phyloP scores from a whole-genome alignment of 306 rosid genomes.

The Boehmeria nivea region DNA sequence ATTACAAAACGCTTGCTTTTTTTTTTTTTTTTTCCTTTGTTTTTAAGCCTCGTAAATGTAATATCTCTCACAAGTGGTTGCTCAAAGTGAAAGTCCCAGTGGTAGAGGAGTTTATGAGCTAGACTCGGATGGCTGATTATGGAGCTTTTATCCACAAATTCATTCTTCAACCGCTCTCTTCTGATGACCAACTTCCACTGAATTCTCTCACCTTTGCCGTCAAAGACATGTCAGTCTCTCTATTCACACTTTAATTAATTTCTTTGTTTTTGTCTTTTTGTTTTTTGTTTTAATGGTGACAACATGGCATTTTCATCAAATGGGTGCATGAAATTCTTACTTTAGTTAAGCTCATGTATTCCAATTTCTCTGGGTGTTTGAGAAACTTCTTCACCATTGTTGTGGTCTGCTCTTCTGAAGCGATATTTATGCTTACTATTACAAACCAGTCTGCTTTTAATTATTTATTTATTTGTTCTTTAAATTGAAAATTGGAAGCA shows the following conservation, averaged over 20 bases:
- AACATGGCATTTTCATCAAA: no score
- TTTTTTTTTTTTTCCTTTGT: not conserved
- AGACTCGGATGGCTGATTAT: conserved; percentile 10
- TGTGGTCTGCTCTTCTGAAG: not conserved
- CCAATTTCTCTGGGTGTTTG: no score
- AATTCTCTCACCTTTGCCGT: conserved; percentile 76
- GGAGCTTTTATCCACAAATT: conserved; percentile 83
- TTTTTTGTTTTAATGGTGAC: no score
- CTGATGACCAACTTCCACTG: conserved; percentile 48
- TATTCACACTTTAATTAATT: no score
- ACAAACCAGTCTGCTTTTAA: no score
- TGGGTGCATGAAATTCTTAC: no score
- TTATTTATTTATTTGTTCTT: no score
- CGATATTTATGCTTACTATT: no score
- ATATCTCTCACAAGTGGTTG: no score
- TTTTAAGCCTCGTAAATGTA: not conserved
- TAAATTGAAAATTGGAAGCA: conserved; percentile 20
- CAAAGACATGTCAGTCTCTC: conserved; percentile 71
- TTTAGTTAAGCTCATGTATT: no score
- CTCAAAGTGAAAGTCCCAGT: no score
- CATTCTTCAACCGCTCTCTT: conserved; percentile 42
- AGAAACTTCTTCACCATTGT: not conserved
- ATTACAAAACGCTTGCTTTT: not conserved
- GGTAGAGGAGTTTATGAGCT: not conserved
- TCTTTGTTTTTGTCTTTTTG: no score